Percentiles rank a stretch among this genome's conserved stretches.
These are phyloP conservation scores for Drechslerella coelobrocha DNA, from an alignment of 2,329 filamentous ascomycete species.

Conservation along the genomic window DNA sequence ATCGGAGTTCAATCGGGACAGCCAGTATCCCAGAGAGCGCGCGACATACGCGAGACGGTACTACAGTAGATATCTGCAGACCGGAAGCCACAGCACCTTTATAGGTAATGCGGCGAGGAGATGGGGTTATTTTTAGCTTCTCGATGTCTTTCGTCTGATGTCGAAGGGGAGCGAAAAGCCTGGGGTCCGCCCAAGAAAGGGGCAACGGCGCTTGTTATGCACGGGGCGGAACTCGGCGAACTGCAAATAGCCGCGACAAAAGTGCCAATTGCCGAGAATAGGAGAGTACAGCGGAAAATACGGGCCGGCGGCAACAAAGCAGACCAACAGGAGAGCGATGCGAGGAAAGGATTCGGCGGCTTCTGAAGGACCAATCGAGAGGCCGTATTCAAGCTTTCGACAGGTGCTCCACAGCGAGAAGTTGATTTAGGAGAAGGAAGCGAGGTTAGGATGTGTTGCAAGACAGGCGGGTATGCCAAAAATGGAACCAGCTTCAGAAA, in stretches of 20 bases:
- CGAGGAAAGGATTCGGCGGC: neutral
- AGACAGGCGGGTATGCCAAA: neutral
- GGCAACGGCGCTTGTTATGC: slow-evolving; percentile 47
- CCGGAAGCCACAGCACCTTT: slow-evolving; percentile 10
- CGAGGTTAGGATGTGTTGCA: slow-evolving; percentile 8
- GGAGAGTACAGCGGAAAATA: neutral
- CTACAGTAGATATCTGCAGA: neutral
- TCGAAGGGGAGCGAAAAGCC: slow-evolving; percentile 25
- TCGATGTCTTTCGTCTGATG: slow-evolving; percentile 38
- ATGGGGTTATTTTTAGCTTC: slow-evolving; percentile 22
- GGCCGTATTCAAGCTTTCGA: neutral
- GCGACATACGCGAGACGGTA: slow-evolving; percentile 12
- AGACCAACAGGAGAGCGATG: neutral
- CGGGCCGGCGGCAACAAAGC: neutral
- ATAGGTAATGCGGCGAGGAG: slow-evolving; percentile 7
- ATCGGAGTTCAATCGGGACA: slow-evolving; percentile 25
- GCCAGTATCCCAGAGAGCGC: slow-evolving; percentile 42
- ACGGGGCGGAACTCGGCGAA: slow-evolving; percentile 42
- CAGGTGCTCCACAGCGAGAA: neutral
- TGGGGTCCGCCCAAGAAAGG: slow-evolving; percentile 44
- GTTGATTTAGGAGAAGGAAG: neutral
- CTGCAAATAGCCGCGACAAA: slow-evolving; percentile 38
- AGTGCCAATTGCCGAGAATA: slow-evolving; percentile 11
- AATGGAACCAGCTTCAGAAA: no score
- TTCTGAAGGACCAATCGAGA: neutral